Percentiles rank a stretch among this genome's conserved stretches.
phyloP scores from a whole-genome alignment of 306 rosid species.

The Cicer arietinum region DNA sequence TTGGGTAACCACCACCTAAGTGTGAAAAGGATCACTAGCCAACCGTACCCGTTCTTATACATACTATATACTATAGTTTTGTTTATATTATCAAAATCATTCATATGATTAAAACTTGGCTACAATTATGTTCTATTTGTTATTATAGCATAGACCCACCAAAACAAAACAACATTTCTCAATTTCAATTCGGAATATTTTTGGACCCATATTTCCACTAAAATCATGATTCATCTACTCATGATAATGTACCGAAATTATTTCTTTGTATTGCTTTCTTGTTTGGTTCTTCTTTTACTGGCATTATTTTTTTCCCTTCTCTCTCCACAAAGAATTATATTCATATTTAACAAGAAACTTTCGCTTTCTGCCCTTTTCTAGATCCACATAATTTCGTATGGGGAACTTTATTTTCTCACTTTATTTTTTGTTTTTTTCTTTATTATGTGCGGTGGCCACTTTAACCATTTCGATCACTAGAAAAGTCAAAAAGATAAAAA shows the following conservation, averaged over 20 bases:
- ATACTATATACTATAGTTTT: constrained; percentile 50
- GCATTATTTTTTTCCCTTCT: constrained; percentile 48
- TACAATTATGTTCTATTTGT: constrained; percentile 51
- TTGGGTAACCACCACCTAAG: constrained; percentile 72
- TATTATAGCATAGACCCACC: constrained; percentile 67
- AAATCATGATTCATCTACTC: constrained; percentile 57
- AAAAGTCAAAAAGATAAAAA: constrained; percentile 45
- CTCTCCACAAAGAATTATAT: constrained; percentile 47
- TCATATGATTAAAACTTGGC: constrained; percentile 40
- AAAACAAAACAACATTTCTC: constrained; percentile 57
- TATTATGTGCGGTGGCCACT: constrained; percentile 48
- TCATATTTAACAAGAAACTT: constrained; percentile 53
- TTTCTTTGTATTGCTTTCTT: constrained; percentile 53
- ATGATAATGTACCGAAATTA: constrained; percentile 55
- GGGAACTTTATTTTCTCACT: constrained; percentile 56
- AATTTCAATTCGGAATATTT: constrained; percentile 52
- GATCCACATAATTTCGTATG: constrained; percentile 61
- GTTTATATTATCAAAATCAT: constrained; percentile 18
- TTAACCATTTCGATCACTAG: constrained; percentile 47
- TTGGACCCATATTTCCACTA: constrained; percentile 59
- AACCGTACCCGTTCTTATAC: constrained; percentile 58
- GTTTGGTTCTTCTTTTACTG: constrained; percentile 53
- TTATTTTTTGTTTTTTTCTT: constrained; percentile 40
- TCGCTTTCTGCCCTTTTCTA: constrained; percentile 69
- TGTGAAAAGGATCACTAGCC: constrained; percentile 89